Evolutionary conservation across 176 grass and related monocot genomes (phyloP), one percentile per base, ranked within the genome.

Genomic region (Cenchrus purpureus): DNA sequence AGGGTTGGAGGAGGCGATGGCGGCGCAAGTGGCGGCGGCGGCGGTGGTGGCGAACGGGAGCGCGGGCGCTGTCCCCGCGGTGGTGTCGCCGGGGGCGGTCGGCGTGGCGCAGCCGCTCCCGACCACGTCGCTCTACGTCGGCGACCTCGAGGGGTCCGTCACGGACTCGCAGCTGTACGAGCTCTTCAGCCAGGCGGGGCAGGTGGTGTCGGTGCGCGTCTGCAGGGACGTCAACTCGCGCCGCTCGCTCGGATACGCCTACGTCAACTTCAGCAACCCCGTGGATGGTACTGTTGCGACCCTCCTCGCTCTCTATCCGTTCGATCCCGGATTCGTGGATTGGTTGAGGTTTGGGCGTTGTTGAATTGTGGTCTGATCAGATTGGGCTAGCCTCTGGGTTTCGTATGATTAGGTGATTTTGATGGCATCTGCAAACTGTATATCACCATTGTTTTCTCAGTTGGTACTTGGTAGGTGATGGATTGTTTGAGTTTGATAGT

Each of bases 161-260:
- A 83, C 91, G 17, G 96, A 95, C 68, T 72, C 89, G 67, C 91
- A 98, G 83, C 85, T 95, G 65, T 98, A 84, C 83, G 93, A 98
- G 62, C 83, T 95, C 81, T 98, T 98, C 91, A 88, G 65, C 73
- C 89, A 95, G 89, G 85, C 90, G 2, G 96, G 87, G 4, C 87
- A 74, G 59, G 93, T 98, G 57, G 68, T 98, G 43, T 98, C 96
- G 25, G 96, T 98, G 51, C 91, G 96, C 46, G 96, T 98, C 76
- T 98, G 96, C 85, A 87, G 96, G 68, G 93, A 98, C 70, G 40
- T 89, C 79, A 87, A n/a, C 74, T 78, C 91, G 28, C 86, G 93
- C 61, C 87, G 89, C 45, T 98, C 93, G 44, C 93, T 98, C 44
- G 93, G 96, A 28, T 98, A 98, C 74, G 96, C 91, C 83, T 98